Evolutionary conservation across 73 alveolate genomes (phyloP).

Genomic region (Paramecium sexaurelia): DNA sequence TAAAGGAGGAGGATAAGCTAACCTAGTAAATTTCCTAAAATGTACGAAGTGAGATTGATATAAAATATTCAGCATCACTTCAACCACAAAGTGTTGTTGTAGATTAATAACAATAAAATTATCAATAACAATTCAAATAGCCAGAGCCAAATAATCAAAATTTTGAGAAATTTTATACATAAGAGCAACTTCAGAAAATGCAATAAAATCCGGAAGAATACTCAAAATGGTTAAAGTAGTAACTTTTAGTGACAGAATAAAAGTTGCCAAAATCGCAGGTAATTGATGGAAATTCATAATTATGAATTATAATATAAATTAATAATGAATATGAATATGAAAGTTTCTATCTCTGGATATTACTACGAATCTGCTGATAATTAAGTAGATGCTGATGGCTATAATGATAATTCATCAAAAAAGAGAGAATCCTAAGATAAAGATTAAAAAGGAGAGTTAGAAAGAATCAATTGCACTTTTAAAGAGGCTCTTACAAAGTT

Average conservation of each 20-base stretch:
- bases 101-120: not conserved
- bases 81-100: not conserved
- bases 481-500: not conserved
- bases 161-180: not conserved
- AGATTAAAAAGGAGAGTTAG: slow-evolving; percentile 3
- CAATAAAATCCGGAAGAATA: not conserved
- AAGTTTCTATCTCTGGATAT: slow-evolving; percentile 7
- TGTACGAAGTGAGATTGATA: not conserved
- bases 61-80: not conserved
- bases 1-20: not conserved
- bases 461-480: not conserved
- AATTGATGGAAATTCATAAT: not conserved
- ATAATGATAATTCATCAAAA: not conserved
- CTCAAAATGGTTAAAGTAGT: not conserved
- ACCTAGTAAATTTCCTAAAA: not conserved
- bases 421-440: slow-evolving; percentile 17
- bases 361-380: slow-evolving; percentile 41
- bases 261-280: not conserved
- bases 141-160: not conserved
- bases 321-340: not conserved
- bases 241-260: not conserved
- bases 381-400: slow-evolving; percentile 33
- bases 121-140: not conserved
- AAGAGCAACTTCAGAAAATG: not conserved
- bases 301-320: not conserved